Base-by-base conservation (phyloP, 768 basidiomycete species). In the Phylloporus scabripes region DNA sequence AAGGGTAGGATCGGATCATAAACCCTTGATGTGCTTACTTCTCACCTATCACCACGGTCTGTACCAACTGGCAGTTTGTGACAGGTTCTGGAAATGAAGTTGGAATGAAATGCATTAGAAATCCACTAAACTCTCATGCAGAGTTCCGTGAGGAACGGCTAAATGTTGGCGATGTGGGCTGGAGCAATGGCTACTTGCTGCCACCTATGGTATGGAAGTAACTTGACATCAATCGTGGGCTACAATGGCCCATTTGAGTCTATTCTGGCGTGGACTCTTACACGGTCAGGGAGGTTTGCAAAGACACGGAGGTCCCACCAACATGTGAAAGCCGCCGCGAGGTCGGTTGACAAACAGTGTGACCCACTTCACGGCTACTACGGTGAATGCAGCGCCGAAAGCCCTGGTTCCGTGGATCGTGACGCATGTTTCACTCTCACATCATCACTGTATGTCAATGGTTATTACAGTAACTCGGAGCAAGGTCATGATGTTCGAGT, bases 361-460 rank as follows among this genome's bases (percentile, higher is more conserved):
- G 18, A 23, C 7, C 28, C 42, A 17, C 23, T 28, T 14, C 17
- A 21, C 46, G 24, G 24, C 10, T 18, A 44, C 29, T 31, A 26
- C 21, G 17, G 15, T 42, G 49, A 31, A 42, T 14, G 49, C 32
- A 58, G 37, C 48, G 47, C 42, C 43, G 44, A 43, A 41, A 24
- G 8, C 40, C 23, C 21, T 46, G 9, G 29, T 31, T 42, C 21
- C 7, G 23, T n/a, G n/a, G n/a, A n/a, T n/a, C n/a, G n/a, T 26
- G 45, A 40, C 11, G 26, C 2, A 24, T 20, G 0, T 11, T 24
- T 23, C 23, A 3, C 23, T 24, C 21, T 14, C 21, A 7, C 39
- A 40, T 9, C 0, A n/a, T 23, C 15, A 15, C 4, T 8, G 2
- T 17, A 18, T 17, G n/a, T 9, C n/a, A 17, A 36, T 17, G 34